Base-by-base conservation (phyloP, 2,329 filamentous ascomycete genomes). In the Calycina marina region DNA sequence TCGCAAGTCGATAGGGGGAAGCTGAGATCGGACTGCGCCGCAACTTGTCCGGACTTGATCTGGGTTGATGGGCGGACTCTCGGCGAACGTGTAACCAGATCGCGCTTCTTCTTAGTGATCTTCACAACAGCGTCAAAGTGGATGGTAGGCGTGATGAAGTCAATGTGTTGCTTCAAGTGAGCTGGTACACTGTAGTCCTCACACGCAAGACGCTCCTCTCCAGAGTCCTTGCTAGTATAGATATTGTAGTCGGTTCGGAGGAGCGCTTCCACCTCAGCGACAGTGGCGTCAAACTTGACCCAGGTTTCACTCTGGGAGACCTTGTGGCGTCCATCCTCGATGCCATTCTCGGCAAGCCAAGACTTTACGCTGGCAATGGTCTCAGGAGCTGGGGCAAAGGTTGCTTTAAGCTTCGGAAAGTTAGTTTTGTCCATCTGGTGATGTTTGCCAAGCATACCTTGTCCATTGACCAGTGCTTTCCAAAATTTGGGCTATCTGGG, bases 311-410 rank as follows among this genome's bases (percentile, higher is more conserved):
- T 31, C 17, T 40, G 36, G 1, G 67, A 66, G 28, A 67, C 58
- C 25, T 53, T 52, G 31, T 72, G 56, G 2, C 65, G 57, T 4
- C 56, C 54, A 2, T 50, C 48, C 10, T 54, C 40, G 25, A 75
- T 65, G 5, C 70, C 70, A 25, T 60, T 57, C 5, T 55, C 51
- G 13, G 57, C 48, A 10, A 74, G 59, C 69, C 69, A 74, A 3
- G 54, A 42, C 41, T 59, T 56, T 17, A 72, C 62, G 2, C 61
- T 51, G 5, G 60, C 53, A 3, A 71, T 58, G 4, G 65, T 54
- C 20, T 67, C 59, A 4, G 46, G 29, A n/a, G 44, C 45, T 2
- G 56, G 56, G 1, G 60, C 54, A 47, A 65, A 65, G n/a, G n/a
- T n/a, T n/a, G n/a, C n/a, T n/a, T n/a, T n/a, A n/a, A n/a, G n/a